These are phyloP conservation scores for Nakaseomyces kungkrabaensis DNA, from an alignment of 1,139 yeast species.

Conservation along the genomic window DNA sequence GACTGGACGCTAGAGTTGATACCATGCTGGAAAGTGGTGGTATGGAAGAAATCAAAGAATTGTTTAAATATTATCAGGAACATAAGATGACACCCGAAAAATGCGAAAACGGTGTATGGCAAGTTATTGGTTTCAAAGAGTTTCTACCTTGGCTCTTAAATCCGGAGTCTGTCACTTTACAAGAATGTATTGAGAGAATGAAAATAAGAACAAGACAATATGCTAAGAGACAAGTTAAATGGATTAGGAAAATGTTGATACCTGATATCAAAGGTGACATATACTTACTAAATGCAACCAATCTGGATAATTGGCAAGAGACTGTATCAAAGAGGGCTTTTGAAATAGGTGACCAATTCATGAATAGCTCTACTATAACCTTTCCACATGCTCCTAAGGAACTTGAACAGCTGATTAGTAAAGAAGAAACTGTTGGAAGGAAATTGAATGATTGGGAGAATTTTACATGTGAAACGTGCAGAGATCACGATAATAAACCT, in stretches of 20 bases:
- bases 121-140: conserved; percentile 92
- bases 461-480: conserved; percentile 56
- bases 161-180: conserved; percentile 26
- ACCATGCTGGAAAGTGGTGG: conserved; percentile 68
- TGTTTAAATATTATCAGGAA: conserved; percentile 38
- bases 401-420: conserved; percentile 32
- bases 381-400: conserved; percentile 38
- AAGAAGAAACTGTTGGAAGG: conserved; percentile 15
- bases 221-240: conserved; percentile 83
- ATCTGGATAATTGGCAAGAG: conserved; percentile 48
- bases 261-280: conserved; percentile 63
- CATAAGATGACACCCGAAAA: conserved; percentile 29
- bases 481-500: conserved; percentile 44
- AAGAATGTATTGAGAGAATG: conserved; percentile 60
- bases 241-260: conserved; percentile 69
- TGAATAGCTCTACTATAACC: conserved; percentile 18
- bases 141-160: conserved; percentile 66
- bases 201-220: conserved; percentile 76
- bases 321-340: conserved; percentile 50
- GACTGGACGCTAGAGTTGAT: conserved; percentile 77
- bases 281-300: conserved; percentile 68
- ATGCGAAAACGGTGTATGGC: conserved; percentile 76
- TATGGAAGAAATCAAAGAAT: conserved; percentile 51
- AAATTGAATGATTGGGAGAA: conserved; percentile 54
- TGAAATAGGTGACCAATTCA: conserved; percentile 38